phyloP scores from a whole-genome alignment of 1,284 basidiomycete species.

The Singerocomus inundabilis region DNA sequence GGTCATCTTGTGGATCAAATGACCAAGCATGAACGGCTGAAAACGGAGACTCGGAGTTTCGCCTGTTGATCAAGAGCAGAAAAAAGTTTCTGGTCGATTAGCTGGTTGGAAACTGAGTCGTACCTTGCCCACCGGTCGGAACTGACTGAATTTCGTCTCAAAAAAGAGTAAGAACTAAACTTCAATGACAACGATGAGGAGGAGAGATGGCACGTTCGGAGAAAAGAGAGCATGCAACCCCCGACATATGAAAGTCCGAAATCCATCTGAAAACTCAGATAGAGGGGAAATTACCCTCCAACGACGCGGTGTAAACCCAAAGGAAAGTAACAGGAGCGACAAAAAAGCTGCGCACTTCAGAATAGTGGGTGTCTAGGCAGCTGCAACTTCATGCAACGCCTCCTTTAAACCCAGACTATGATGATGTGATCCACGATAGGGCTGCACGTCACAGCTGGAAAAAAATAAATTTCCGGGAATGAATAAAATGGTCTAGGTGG shows the following conservation, averaged over 20 bases:
- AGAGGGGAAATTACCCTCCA: slow-evolving; percentile 21
- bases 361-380: slow-evolving; percentile 11
- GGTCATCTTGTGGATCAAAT: slow-evolving; percentile 14
- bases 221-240: slow-evolving; percentile 25
- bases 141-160: slow-evolving; percentile 19
- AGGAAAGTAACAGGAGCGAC: slow-evolving; percentile 10
- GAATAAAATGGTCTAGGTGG: slow-evolving; percentile 23
- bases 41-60: slow-evolving; percentile 23
- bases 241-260: slow-evolving; percentile 36
- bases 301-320: slow-evolving; percentile 9
- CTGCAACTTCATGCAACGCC: slow-evolving; percentile 5
- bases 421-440: slow-evolving; percentile 15
- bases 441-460: slow-evolving; percentile 23
- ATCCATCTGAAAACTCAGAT: slow-evolving; percentile 32
- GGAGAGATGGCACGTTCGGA: slow-evolving; percentile 27
- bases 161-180: slow-evolving; percentile 8
- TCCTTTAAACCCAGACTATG: slow-evolving; percentile 11
- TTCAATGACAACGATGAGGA: slow-evolving; percentile 26
- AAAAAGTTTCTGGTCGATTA: slow-evolving; percentile 24
- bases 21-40: slow-evolving; percentile 12
- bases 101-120: slow-evolving; percentile 16
- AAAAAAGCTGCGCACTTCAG: slow-evolving; percentile 10
- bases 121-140: slow-evolving; percentile 17
- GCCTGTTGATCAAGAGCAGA: slow-evolving; percentile 10
- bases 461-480: slow-evolving; percentile 24